Conservation (phyloP, 2,329 filamentous ascomycete species). For the Ascochyta koolunga region DNA sequence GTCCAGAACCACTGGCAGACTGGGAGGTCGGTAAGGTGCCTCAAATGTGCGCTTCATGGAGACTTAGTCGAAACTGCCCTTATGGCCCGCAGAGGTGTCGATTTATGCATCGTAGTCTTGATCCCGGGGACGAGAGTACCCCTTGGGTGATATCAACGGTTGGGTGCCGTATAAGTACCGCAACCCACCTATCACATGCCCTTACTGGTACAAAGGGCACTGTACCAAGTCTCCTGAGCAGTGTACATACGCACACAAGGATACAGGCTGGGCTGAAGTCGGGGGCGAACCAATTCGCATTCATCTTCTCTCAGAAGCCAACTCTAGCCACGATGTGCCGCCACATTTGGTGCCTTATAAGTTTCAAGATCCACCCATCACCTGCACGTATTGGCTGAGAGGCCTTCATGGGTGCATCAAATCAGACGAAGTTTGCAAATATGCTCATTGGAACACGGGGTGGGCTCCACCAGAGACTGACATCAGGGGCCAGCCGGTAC, state of each 20-base stretch:
- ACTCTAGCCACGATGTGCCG: background rate
- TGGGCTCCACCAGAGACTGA: slow-evolving; percentile 3
- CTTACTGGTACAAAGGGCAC: slow-evolving; percentile 26
- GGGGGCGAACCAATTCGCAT: background rate
- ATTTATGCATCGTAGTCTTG: slow-evolving; percentile 37
- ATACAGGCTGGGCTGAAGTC: slow-evolving; percentile 32
- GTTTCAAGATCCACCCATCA: slow-evolving; percentile 21
- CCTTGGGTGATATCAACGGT: slow-evolving; percentile 23
- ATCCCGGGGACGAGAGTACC: slow-evolving; percentile 23
- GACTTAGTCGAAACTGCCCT: slow-evolving; percentile 28
- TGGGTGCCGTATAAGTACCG: slow-evolving; percentile 34
- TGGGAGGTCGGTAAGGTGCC: slow-evolving; percentile 39
- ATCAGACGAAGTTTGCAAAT: slow-evolving; percentile 23
- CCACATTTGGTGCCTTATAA: slow-evolving; percentile 6
- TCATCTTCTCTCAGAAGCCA: background rate
- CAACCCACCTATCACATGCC: slow-evolving; percentile 37
- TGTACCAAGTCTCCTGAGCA: slow-evolving; percentile 29
- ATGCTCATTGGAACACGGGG: slow-evolving; percentile 33
- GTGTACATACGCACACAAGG: slow-evolving; percentile 37
- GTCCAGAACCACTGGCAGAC: slow-evolving; percentile 12
- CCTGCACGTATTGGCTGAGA: slow-evolving; percentile 30
- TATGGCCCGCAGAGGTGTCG: slow-evolving; percentile 25
- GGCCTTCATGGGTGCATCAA: slow-evolving; percentile 15
- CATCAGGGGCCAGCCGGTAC: background rate
- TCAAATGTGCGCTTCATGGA: slow-evolving; percentile 38